Evolutionary conservation across 2,329 filamentous ascomycete species (phyloP).

Genomic region (Ophiocordyceps camponoti-leonardi): DNA sequence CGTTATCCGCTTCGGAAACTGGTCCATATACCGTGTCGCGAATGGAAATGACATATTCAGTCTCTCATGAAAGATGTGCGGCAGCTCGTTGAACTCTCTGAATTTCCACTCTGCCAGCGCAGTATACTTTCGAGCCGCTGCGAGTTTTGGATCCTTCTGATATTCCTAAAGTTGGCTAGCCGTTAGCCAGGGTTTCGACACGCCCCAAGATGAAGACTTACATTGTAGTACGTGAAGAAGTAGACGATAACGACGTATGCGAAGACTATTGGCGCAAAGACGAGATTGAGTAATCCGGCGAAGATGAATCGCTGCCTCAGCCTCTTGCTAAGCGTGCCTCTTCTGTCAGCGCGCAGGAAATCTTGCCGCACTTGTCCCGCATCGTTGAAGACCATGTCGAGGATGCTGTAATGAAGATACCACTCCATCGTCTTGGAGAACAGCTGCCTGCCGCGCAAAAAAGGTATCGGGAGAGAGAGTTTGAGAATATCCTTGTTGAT

Average conservation of each 20-base stretch:
- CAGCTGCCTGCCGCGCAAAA: constrained; percentile 60
- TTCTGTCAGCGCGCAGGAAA: constrained; percentile 70
- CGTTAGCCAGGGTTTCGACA: neutral
- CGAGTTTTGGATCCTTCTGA: constrained; percentile 79
- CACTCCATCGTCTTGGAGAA: constrained; percentile 85
- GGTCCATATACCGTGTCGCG: constrained; percentile 80
- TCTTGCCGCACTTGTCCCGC: constrained; percentile 72
- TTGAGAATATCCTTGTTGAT: constrained; percentile 95
- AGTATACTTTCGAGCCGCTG: constrained; percentile 71
- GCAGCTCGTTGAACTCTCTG: constrained; percentile 91
- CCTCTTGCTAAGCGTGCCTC: constrained; percentile 60
- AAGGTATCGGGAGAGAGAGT: constrained; percentile 70
- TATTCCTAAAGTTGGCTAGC: constrained; percentile 47
- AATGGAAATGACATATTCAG: constrained; percentile 91
- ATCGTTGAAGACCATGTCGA: constrained; percentile 88
- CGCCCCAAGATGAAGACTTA: constrained; percentile 21
- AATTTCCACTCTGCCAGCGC: constrained; percentile 96
- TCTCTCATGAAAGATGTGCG: constrained; percentile 78
- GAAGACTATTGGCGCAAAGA: constrained; percentile 78
- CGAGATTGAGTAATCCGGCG: constrained; percentile 69
- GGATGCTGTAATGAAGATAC: constrained; percentile 78
- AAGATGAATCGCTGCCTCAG: constrained; percentile 65
- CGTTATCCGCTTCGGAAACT: constrained; percentile 91
- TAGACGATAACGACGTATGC: constrained; percentile 75
- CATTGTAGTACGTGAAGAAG: constrained; percentile 89